Evolutionary conservation across 192 early-diverging fungal species (phyloP), one percentile per base, ranked within the genome.

Genomic region (Coemansia biformis): DNA sequence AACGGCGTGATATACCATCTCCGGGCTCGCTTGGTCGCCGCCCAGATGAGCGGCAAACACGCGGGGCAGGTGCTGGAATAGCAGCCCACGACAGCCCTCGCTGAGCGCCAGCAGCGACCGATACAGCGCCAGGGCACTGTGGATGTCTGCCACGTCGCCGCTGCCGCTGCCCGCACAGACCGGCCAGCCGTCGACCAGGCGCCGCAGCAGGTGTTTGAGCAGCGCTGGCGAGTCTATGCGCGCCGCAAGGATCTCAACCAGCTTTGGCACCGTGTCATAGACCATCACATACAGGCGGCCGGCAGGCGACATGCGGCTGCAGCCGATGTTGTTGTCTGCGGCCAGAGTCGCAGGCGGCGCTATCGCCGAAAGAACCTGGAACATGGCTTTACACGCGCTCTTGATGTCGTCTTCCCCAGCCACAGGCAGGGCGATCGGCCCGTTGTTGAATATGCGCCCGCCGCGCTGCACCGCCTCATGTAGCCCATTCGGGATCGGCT

Each of bases 401-500:
- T 54, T 50, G 11, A 33, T 54, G 8, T 65, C 62, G 13, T 33
- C 30, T 0, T 21, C 38, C 1, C 22, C 31, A 1, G 38, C 15
- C 4, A 46, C 18, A 4, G 62, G 47, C 5, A 57, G 36, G 1
- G 49, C 24, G 15, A 61, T 50, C 15, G 69, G 48, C 2, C 69
- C 69, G 35, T 42, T 66, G 35, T 60, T 65, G 43, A 54, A 61
- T 23, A 42, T 32, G 3, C 69, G 62, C 4, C 32, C 69, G 5
- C 63, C 57, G 17, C 54, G 54, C 50, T 58, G 69, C 24, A 50
- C 46, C 8, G 48, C 54, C 24, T 73, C 69, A 13, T 48, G 69
- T 17, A 73, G 18, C 11, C 69, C 62, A 21, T 65, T 65, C 31
- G 48, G 53, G 14, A 73, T 54, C 2, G 69, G 69, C 54, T 73